Evolutionary conservation across 2,329 filamentous ascomycete species (phyloP).

Genomic region (Ophiostoma himal-ulmi): DNA sequence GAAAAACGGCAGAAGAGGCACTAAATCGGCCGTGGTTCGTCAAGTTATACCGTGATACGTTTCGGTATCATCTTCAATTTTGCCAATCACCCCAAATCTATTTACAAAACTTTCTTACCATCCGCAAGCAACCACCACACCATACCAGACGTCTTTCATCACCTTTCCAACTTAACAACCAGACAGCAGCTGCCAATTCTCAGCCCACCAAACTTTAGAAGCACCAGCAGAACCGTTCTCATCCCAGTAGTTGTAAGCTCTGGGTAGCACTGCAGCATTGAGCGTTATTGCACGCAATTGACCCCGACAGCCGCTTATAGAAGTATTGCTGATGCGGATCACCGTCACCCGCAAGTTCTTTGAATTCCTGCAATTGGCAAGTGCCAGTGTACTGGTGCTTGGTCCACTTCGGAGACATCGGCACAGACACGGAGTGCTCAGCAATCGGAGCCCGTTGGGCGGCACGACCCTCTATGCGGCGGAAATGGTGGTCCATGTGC

Average conservation of each 20-base stretch:
- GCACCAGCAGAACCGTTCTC: background rate
- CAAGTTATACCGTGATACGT: too few relatives aligned
- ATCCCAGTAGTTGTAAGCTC: background rate
- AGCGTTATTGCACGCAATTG: background rate
- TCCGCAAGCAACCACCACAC: background rate
- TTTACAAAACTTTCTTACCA: background rate
- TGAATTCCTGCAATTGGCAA: background rate
- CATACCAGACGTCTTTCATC: background rate
- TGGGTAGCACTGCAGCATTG: background rate
- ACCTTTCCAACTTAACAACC: background rate
- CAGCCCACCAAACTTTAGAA: background rate
- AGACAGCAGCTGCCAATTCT: background rate
- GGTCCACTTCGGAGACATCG: background rate
- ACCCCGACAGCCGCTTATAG: background rate
- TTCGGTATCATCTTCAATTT: background rate
- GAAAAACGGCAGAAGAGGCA: too few relatives aligned
- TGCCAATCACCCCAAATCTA: background rate
- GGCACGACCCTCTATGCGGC: background rate
- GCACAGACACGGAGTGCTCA: background rate
- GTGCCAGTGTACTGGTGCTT: background rate
- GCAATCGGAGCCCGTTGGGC: background rate
- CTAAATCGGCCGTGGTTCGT: too few relatives aligned
- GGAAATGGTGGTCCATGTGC: background rate
- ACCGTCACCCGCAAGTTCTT: background rate
- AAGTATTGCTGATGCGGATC: background rate